Evolutionary conservation across 140 eudicot genomes (phyloP), one percentile per base, ranked within the genome.

Genomic region (Oenanthe javanica): DNA sequence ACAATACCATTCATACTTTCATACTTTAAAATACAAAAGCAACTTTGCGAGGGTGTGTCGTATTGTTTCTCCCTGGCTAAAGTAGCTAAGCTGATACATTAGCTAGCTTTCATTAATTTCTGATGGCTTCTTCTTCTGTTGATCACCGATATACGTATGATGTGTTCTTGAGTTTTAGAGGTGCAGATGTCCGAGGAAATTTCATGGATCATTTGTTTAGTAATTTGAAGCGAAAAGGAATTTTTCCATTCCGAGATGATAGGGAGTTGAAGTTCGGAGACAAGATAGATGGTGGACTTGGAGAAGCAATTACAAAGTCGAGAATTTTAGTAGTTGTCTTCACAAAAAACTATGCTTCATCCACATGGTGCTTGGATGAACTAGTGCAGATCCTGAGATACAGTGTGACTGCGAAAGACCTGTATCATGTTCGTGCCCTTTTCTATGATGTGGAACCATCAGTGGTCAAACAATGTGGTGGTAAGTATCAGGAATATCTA

Each of bases 321-420:
- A 25, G 67, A 52, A 13, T 51, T 54, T 51, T 52, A 5, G 31
- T 77, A 6, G 80, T 77, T 52, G 14, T 77, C 31, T 77, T 77
- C 80, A 51, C 80, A 6, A 7, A 54, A 52, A 77, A 51, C 80
- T 54, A 77, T 7, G 80, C 80, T 52, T 52, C 80, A 3, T 77
- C 80, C 25, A 9, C 70, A 16, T 77, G 80, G 80, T 77, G 80
- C 40, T 49, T 76, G 42, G 46, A 76, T 76, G 79, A 76, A 27
- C 79, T 76, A 25, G 1, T 76, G 42, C 38, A 77, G 21, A 77
- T 77, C 48, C 15, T 77, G 5, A 27, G 40, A 15, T 77, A 59
- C 69, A 77, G 14, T 5, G 43, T 31, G 50, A 72, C 46, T 21
- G 76, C 23, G 16, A 71, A 71, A 40, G 51, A 18, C 2, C 11